Percentiles rank a stretch among this genome's conserved stretches.
Conservation (phyloP, 805 yeast genomes). For the Yamadazyma insecticola region DNA sequence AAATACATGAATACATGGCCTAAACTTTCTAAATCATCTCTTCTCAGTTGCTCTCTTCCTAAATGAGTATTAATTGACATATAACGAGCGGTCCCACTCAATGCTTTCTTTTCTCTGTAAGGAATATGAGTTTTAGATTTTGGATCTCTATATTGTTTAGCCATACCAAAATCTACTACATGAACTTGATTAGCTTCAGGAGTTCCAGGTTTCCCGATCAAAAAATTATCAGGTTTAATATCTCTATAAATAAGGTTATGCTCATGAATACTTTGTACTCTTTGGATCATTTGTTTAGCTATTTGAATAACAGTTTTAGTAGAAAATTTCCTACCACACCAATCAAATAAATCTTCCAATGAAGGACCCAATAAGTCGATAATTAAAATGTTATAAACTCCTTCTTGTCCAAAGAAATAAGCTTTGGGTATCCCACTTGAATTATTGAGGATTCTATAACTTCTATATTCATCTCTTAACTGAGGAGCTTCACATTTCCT, state of each 20-base stretch:
- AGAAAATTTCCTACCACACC: conserved; percentile 78
- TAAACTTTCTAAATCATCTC: conserved; percentile 77
- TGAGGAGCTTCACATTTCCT: conserved; percentile 82
- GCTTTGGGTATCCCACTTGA: conserved; percentile 77
- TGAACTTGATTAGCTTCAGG: conserved; percentile 65
- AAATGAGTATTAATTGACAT: conserved; percentile 88
- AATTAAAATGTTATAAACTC: conserved; percentile 71
- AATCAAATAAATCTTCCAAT: conserved; percentile 76
- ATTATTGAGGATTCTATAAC: conserved; percentile 67
- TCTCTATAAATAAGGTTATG: conserved; percentile 76
- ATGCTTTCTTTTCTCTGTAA: conserved; percentile 72
- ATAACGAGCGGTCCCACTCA: conserved; percentile 82
- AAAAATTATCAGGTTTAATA: conserved; percentile 79
- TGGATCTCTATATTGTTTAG: conserved; percentile 79
- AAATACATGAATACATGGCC: conserved; percentile 83
- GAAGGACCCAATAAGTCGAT: conserved; percentile 79
- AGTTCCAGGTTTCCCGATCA: conserved; percentile 59
- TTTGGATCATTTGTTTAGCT: conserved; percentile 72
- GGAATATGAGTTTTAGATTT: conserved; percentile 78
- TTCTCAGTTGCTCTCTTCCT: conserved; percentile 77
- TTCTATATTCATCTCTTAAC: conserved; percentile 73
- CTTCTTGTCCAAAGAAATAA: conserved; percentile 82
- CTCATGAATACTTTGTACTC: conserved; percentile 70
- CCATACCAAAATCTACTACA: conserved; percentile 83
- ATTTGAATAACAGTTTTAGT: conserved; percentile 69